A percentile compares a stretch with the other conserved stretches of the same genome.
Evolutionary conservation across 495 filamentous ascomycete species (phyloP).

Genomic region (Penicillium odoratum): DNA sequence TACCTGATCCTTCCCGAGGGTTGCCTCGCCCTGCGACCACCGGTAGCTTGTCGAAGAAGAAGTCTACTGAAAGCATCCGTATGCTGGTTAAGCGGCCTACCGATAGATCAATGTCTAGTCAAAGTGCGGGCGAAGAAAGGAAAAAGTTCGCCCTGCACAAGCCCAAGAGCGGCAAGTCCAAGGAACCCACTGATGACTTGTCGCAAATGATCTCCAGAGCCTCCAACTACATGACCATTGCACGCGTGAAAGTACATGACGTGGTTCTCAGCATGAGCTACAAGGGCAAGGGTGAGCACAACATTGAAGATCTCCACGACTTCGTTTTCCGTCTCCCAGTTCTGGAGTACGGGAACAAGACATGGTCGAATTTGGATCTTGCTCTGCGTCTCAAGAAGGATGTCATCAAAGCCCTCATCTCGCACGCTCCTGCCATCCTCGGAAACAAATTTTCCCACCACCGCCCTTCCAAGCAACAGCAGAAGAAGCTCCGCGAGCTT

Average conservation of each 20-base stretch:
- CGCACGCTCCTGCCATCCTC: slow-evolving; percentile 92
- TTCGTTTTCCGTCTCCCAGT: slow-evolving; percentile 95
- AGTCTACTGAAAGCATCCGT: slow-evolving; percentile 67
- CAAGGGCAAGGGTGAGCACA: slow-evolving; percentile 93
- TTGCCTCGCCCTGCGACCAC: slow-evolving; percentile 34
- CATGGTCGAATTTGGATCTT: slow-evolving; percentile 96
- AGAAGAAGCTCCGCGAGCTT: slow-evolving; percentile 76
- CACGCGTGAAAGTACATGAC: slow-evolving; percentile 90
- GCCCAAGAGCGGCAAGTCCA: slow-evolving; percentile 49
- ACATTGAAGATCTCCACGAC: slow-evolving; percentile 93
- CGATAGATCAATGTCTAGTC: slow-evolving; percentile 44
- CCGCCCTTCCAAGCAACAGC: slow-evolving; percentile 72
- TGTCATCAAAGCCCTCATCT: slow-evolving; percentile 90
- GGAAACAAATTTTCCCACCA: slow-evolving; percentile 95
- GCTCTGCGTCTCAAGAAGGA: slow-evolving; percentile 90
- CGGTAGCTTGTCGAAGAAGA: slow-evolving; percentile 54
- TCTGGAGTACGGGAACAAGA: slow-evolving; percentile 96
- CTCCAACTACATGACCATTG: slow-evolving; percentile 94
- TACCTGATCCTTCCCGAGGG: slow-evolving; percentile 23
- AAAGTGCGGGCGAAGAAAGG: slow-evolving; percentile 55
- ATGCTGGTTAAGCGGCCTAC: slow-evolving; percentile 47
- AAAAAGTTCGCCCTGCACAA: slow-evolving; percentile 58
- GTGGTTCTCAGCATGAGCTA: slow-evolving; percentile 95
- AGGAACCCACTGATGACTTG: slow-evolving; percentile 79
- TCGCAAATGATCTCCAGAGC: slow-evolving; percentile 96